phyloP scores from a whole-genome alignment of 2,329 filamentous ascomycete species.

The Ascochyta viciae-villosae region DNA sequence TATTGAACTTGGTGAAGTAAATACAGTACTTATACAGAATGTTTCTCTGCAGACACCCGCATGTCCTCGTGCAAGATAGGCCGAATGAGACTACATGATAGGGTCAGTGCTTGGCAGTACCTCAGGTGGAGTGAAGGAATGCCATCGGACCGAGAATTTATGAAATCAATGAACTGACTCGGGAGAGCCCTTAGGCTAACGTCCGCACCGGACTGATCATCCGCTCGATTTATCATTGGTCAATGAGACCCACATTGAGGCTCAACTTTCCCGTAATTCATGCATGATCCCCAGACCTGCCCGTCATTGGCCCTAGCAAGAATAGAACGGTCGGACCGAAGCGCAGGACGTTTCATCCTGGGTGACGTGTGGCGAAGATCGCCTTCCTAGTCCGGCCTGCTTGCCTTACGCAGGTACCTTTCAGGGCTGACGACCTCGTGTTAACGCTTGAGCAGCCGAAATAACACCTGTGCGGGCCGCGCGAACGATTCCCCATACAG shows the following conservation, averaged over 20 bases:
- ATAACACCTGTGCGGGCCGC: constrained; percentile 14
- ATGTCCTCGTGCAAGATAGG: neutral
- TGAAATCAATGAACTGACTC: neutral
- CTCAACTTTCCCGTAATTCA: neutral
- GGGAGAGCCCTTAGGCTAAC: neutral
- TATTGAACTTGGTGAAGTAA: neutral
- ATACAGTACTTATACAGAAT: constrained; percentile 14
- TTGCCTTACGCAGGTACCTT: neutral
- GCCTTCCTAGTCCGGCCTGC: neutral
- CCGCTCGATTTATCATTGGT: neutral
- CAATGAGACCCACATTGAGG: neutral
- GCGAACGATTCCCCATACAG: constrained; percentile 9
- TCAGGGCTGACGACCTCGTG: constrained; percentile 2
- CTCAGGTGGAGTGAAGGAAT: constrained; percentile 8
- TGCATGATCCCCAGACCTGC: neutral
- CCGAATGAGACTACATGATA: neutral
- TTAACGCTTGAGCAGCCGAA: constrained; percentile 12
- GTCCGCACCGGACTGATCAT: neutral
- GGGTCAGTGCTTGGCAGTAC: constrained; percentile 12
- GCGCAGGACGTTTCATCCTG: constrained; percentile 8
- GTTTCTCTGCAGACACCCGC: neutral
- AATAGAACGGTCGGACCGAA: constrained; percentile 7
- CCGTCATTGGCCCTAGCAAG: neutral
- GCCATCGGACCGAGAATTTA: constrained; percentile 12
- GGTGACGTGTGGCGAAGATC: neutral